A percentile compares a stretch with the other conserved stretches of the same genome.
Conservation (phyloP, 2,329 filamentous ascomycete genomes). For the Daldinia sp. region DNA sequence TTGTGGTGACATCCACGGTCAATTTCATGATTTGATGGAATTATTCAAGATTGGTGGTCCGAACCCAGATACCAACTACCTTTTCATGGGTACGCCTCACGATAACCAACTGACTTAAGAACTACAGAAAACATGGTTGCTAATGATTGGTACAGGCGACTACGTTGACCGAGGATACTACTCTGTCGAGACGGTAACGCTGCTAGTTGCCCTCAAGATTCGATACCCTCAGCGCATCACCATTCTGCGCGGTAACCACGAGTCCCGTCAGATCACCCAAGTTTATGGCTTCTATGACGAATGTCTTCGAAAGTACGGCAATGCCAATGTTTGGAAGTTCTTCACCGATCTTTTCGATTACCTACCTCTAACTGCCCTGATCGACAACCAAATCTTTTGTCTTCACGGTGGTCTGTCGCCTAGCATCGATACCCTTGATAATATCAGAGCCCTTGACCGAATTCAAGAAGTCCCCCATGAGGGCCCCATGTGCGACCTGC, state of each 20-base stretch:
- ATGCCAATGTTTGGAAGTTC: slow-evolving; percentile 99
- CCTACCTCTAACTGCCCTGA: slow-evolving; percentile 94
- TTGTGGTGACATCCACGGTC: slow-evolving; percentile 98
- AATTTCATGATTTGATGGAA: slow-evolving; percentile 99
- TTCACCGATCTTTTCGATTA: slow-evolving; percentile 99
- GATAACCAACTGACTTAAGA: background rate
- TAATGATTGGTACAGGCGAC: slow-evolving; percentile 72
- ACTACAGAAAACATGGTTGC: background rate
- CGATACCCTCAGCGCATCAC: slow-evolving; percentile 98
- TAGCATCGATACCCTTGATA: slow-evolving; percentile 95
- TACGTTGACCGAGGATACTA: slow-evolving; percentile 99
- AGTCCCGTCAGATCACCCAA: slow-evolving; percentile 98
- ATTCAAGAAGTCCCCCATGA: slow-evolving; percentile 99
- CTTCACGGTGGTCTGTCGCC: slow-evolving; percentile 96
- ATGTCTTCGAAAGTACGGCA: slow-evolving; percentile 98
- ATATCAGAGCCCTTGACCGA: slow-evolving; percentile 93
- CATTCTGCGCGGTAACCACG: slow-evolving; percentile 98
- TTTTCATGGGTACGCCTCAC: slow-evolving; percentile 87
- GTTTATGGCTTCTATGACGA: slow-evolving; percentile 99
- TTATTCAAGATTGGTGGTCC: slow-evolving; percentile 98
- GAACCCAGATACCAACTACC: slow-evolving; percentile 98
- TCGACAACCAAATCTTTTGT: slow-evolving; percentile 99
- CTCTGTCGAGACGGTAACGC: slow-evolving; percentile 96
- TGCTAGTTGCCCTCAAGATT: slow-evolving; percentile 97
- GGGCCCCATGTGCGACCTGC: slow-evolving; percentile 95